Evolutionary conservation across 148 eudicot species (phyloP).

Genomic region (Bassia scoparia): DNA sequence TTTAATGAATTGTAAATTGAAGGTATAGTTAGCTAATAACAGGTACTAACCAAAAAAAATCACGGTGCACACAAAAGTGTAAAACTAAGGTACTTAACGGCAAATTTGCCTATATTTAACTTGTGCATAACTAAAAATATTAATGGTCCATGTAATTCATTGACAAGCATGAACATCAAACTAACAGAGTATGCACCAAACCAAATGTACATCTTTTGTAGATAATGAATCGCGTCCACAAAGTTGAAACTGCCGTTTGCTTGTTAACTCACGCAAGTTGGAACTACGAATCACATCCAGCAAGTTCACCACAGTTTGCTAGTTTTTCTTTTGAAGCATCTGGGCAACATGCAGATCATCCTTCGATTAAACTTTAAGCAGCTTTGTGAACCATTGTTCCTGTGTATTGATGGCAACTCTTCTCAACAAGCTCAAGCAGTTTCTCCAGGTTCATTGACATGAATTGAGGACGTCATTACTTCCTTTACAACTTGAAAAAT

Average conservation of each 20-base stretch:
- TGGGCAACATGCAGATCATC: background rate
- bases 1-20: too few species aligned
- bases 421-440: conserved; percentile 90
- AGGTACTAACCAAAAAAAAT: too few species aligned
- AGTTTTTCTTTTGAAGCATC: too few species aligned
- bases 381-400: conserved; percentile 97
- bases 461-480: conserved; percentile 79
- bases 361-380: conserved; percentile 47
- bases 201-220: background rate
- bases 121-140: too few species aligned
- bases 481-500: conserved; percentile 74
- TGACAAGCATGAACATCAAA: too few species aligned
- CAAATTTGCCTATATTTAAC: too few species aligned
- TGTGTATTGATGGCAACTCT: conserved; percentile 98
- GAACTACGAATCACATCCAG: background rate
- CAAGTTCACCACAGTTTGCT: background rate
- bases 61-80: too few species aligned
- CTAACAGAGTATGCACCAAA: too few species aligned
- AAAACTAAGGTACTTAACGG: too few species aligned
- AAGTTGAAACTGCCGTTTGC: background rate
- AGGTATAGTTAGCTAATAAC: too few species aligned
- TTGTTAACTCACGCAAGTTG: background rate
- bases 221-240: background rate
- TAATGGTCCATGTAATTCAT: background rate
- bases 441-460: conserved; percentile 89